These are phyloP conservation scores for Aspergillus hiratsukae DNA, from an alignment of 2,329 filamentous ascomycete genomes.

Conservation along the genomic window DNA sequence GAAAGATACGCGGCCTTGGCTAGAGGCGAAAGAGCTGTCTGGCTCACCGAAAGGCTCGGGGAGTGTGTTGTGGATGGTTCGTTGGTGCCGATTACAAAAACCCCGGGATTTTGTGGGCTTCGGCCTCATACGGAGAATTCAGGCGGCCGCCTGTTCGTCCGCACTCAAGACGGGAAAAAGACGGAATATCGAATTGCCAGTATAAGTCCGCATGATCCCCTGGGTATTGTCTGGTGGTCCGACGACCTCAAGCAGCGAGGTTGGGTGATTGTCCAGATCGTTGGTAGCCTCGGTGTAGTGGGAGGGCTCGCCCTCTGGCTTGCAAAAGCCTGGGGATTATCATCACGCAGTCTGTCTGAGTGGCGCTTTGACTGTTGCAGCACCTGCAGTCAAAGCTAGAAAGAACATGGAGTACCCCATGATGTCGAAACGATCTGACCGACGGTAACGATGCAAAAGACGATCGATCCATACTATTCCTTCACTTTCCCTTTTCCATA, in stretches of 20 bases:
- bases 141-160: conserved; percentile 19
- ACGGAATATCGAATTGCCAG: conserved; percentile 31
- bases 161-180: conserved; percentile 20
- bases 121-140: conserved; percentile 22
- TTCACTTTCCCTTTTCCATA: neutral
- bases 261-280: conserved; percentile 65
- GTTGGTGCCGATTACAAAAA: conserved; percentile 50
- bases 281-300: conserved; percentile 69
- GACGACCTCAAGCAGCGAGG: conserved; percentile 62
- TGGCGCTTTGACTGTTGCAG: conserved; percentile 25
- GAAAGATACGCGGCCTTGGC: conserved; percentile 61
- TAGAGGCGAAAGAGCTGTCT: conserved; percentile 60
- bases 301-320: conserved; percentile 68
- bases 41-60: conserved; percentile 63
- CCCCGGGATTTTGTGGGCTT: conserved; percentile 25
- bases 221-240: conserved; percentile 69
- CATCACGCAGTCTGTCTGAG: conserved; percentile 27
- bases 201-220: conserved; percentile 64
- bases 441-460: neutral
- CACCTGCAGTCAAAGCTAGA: conserved; percentile 7
- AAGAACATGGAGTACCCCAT: neutral
- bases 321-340: conserved; percentile 39
- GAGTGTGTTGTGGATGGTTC: conserved; percentile 65
- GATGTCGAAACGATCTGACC: neutral
- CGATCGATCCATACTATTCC: neutral